Base-by-base conservation (phyloP, 1,139 yeast species). In the Diutina scorzettiae region DNA sequence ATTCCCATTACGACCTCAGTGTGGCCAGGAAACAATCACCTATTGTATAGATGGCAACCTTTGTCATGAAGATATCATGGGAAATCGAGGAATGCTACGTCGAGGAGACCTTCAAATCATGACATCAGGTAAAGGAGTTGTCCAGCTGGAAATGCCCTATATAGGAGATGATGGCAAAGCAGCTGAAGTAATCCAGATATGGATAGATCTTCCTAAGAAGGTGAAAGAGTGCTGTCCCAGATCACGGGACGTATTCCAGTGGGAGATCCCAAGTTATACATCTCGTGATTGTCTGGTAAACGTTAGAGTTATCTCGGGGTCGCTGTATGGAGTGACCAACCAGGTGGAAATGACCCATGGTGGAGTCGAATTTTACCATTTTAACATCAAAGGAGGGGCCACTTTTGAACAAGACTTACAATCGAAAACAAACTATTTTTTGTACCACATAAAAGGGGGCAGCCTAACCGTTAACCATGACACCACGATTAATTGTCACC, bases 1-100 rank as follows among this genome's bases (percentile, higher is more conserved):
- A 0, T 86, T 86, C 64, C 95, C 95, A 4, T 89, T 84, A 51
- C 96, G 87, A 57, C 96, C 96, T 21, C 96, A 87, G 59, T 73
- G 85, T 46, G 95, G 95, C 24, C 93, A 84, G 60, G 95, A 85
- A 59, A 87, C 96, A 23, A 76, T 87, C 47, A 82, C 95, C 3
- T 76, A 80, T 52, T 64, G 87, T 44, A 60, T 79, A 46, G 69
- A 75, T 44, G 96, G 96, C 41, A 78, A 76, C 45, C 66, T 86
- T 60, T 89, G 93, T 24, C 96, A 87, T 58, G 95, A 85, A 58
- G 96, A 87, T 59, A 85, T 86, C 63, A 84, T 94, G 2, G 96
- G 96, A 1, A 67, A 81, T 29, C 71, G 74, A 44, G 96, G 96
- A 43, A 69, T 85, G 16, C 64, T 87, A 43, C 73, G 76, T 46